phyloP scores from a whole-genome alignment of 1,139 yeast genomes.

The Debaryomyces fabryi region DNA sequence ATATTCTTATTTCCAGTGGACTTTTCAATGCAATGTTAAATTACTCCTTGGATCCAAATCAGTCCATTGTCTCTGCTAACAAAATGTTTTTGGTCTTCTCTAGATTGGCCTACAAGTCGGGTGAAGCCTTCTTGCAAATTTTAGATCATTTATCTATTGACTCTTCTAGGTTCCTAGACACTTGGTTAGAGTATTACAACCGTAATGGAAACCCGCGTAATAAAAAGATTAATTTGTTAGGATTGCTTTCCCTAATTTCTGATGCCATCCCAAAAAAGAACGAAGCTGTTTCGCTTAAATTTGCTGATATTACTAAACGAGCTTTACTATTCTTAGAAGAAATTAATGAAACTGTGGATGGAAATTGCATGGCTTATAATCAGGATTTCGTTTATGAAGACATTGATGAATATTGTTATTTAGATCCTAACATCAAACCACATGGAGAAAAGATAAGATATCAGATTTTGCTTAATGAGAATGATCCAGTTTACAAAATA shows the following conservation, averaged over 20 bases:
- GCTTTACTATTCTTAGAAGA: conserved; percentile 73
- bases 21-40: conserved; percentile 48
- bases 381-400: conserved; percentile 58
- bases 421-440: conserved; percentile 49
- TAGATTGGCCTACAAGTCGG: conserved; percentile 53
- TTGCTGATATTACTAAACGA: conserved; percentile 48
- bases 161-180: conserved; percentile 25
- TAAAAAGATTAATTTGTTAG: conserved; percentile 65
- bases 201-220: conserved; percentile 69
- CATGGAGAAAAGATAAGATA: conserved; percentile 64
- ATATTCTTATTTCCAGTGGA: conserved; percentile 47
- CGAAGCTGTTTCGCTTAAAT: conserved; percentile 19
- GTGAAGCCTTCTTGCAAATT: conserved; percentile 43
- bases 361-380: conserved; percentile 66
- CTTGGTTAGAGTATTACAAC: conserved; percentile 42
- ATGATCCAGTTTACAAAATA: conserved; percentile 65
- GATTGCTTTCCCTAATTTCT: conserved; percentile 47
- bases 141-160: conserved; percentile 36
- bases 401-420: conserved; percentile 49
- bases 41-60: conserved; percentile 52
- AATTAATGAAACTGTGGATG: conserved; percentile 60
- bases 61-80: conserved; percentile 50
- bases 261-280: conserved; percentile 25
- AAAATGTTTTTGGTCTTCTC: conserved; percentile 58
- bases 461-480: conserved; percentile 42